Base-by-base conservation (phyloP, 208 protist genomes). In the Acanthamoeba royreba region DNA sequence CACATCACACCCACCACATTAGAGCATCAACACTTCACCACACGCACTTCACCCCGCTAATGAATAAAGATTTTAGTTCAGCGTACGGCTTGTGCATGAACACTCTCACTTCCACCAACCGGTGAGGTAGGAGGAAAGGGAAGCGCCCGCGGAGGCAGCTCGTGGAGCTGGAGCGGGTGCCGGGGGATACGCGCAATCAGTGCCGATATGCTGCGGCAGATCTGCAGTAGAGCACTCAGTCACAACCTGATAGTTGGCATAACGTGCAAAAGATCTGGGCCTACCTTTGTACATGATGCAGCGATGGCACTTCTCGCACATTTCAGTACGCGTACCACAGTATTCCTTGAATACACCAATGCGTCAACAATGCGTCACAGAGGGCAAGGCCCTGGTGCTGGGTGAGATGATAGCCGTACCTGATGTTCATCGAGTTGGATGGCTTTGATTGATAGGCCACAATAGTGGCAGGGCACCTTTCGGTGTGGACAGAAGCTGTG, bases 241-340 rank as follows among this genome's bases (percentile, higher is more conserved):
- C 17, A 49, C 3, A 25, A 85, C n/a, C n/a, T 2, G 49, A 85
- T 22, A 9, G 28, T 17, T 79, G 2, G 43, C 4, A 79, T n/a
- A n/a, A n/a, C n/a, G n/a, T n/a, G n/a, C n/a, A n/a, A n/a, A n/a
- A n/a, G n/a, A n/a, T n/a, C n/a, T n/a, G n/a, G n/a, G n/a, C n/a
- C n/a, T 13, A 89, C 81, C 81, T 89, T 89, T 89, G 81, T 89
- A 89, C 81, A 66, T 89, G 81, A 89, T 89, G 52, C 81, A 89
- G 49, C 52, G 45, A 2, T 61, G 25, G 33, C 81, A 89, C 33
- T 63, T 33, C 11, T 89, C 81, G 81, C 81, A 89, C 35, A 63
- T 22, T 49, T 89, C 81, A 31, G 81, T 89, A 49, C 81, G 81
- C 1, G 45, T 89, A 15, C 81, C 81, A 38, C 81, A 89, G 47